Evolutionary conservation across 2,329 filamentous ascomycete genomes (phyloP).

Genomic region (Trichothecium sympodiale): DNA sequence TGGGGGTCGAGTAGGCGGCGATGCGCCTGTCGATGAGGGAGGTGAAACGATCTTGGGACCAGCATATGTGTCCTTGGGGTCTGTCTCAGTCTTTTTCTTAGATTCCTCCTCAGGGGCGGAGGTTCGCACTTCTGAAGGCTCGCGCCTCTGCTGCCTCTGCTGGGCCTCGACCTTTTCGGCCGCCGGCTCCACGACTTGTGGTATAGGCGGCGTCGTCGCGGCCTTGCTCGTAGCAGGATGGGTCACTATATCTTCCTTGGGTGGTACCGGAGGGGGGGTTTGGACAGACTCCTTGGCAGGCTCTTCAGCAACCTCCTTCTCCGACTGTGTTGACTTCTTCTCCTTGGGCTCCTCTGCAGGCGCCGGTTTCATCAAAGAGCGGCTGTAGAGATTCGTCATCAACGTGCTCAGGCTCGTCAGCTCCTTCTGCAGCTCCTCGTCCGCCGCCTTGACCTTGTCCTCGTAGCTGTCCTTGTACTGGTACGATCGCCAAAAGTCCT

Average conservation of each 20-base stretch:
- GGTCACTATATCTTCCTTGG: neutral
- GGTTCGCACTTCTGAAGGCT: no score
- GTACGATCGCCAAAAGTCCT: slow-evolving; percentile 22
- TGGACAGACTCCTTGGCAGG: neutral
- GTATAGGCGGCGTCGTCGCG: no score
- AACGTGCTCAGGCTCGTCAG: slow-evolving; percentile 14
- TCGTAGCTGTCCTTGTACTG: slow-evolving; percentile 20
- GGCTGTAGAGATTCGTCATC: slow-evolving; percentile 22
- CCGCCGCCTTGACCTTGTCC: slow-evolving; percentile 18
- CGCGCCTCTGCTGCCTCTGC: no score
- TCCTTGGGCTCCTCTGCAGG: slow-evolving; percentile 5
- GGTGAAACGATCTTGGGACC: no score
- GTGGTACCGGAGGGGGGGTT: neutral
- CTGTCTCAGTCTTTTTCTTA: no score
- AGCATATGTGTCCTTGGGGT: no score
- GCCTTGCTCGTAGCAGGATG: no score
- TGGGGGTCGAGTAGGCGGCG: slow-evolving; percentile 2
- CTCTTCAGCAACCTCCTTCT: neutral
- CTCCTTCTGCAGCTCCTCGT: slow-evolving; percentile 17
- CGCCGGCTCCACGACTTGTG: no score
- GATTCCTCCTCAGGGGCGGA: no score
- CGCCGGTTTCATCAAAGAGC: slow-evolving; percentile 17
- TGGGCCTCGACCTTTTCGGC: no score
- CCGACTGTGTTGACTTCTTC: neutral
- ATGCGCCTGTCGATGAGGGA: neutral